Evolutionary conservation across 2,329 filamentous ascomycete genomes (phyloP).

Genomic region (Fusarium devonianum): DNA sequence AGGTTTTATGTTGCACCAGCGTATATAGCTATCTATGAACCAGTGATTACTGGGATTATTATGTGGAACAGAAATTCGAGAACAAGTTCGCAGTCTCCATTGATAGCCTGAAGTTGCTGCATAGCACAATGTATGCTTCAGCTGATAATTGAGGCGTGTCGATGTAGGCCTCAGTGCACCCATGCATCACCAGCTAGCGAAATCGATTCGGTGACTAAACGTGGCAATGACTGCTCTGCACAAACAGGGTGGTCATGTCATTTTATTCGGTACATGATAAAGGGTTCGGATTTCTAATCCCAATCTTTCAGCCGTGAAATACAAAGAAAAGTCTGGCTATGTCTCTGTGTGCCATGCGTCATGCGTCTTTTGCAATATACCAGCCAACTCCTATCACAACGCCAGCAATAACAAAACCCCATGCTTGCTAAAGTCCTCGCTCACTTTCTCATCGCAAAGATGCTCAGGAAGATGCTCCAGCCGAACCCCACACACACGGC

Average conservation of each 20-base stretch:
- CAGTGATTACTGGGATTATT: too few species aligned
- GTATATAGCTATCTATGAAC: too few species aligned
- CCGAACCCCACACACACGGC: constrained; percentile 48
- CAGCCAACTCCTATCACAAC: too few species aligned
- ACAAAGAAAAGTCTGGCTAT: constrained; percentile 19
- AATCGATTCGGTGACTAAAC: too few species aligned
- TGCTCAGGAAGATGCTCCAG: constrained; percentile 49
- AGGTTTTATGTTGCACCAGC: too few species aligned
- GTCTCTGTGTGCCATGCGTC: constrained; percentile 5
- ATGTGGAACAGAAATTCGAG: too few species aligned
- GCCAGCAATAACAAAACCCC: not conserved
- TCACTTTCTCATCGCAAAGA: constrained; percentile 42
- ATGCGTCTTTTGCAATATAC: not conserved
- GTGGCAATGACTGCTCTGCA: not conserved
- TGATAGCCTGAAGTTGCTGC: constrained; percentile 7
- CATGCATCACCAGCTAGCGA: too few species aligned
- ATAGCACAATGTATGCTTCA: constrained; percentile 20
- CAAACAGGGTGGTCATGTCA: too few species aligned
- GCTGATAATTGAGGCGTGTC: constrained; percentile 4
- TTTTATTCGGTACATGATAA: too few species aligned
- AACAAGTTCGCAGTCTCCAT: too few species aligned
- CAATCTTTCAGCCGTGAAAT: constrained; percentile 13
- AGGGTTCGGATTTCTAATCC: too few species aligned
- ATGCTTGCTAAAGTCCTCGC: not conserved
- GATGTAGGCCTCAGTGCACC: constrained; percentile 9